A percentile compares a stretch with the other conserved stretches of the same genome.
Evolutionary conservation across 139 green algal genomes (phyloP).

Genomic region (Chlorella vulgaris): DNA sequence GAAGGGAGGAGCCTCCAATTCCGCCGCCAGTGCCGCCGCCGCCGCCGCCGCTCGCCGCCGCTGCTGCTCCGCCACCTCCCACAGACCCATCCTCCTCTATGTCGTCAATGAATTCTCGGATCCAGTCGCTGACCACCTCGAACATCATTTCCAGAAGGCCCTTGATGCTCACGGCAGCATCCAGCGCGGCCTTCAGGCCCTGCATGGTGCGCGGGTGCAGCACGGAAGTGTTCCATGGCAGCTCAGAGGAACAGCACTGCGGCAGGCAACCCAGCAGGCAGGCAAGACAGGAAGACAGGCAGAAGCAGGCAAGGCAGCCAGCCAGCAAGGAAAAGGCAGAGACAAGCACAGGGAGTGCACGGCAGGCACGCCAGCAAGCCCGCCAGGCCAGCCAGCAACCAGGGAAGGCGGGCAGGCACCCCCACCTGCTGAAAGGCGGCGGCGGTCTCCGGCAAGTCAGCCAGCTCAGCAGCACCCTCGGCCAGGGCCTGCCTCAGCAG

Average conservation of each 20-base stretch:
- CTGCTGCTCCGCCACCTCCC: too few species aligned
- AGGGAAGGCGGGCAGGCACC: background rate
- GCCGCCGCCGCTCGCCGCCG: too few species aligned
- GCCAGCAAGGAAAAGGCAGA: too few species aligned
- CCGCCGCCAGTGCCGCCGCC: too few species aligned
- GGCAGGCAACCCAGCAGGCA: too few species aligned
- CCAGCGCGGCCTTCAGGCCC: slow-evolving; percentile 54
- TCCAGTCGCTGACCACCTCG: slow-evolving; percentile 61
- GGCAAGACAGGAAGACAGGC: background rate
- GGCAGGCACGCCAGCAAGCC: background rate
- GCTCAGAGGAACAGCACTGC: background rate
- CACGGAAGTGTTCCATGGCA: background rate
- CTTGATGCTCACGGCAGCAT: slow-evolving; percentile 46
- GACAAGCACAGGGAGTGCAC: too few species aligned
- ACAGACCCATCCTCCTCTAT: slow-evolving; percentile 49
- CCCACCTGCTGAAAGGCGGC: slow-evolving; percentile 62
- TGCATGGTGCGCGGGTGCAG: slow-evolving; percentile 27
- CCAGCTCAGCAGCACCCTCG: background rate
- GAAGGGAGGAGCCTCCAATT: too few species aligned
- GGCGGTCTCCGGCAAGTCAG: background rate
- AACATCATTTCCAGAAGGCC: slow-evolving; percentile 87
- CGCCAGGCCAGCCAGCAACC: background rate
- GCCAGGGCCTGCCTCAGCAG: slow-evolving; percentile 55
- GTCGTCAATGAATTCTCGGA: slow-evolving; percentile 68
- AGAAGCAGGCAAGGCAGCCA: background rate